Conservation (phyloP, 176 grass and related monocot genomes). For the Juncus effusus region DNA sequence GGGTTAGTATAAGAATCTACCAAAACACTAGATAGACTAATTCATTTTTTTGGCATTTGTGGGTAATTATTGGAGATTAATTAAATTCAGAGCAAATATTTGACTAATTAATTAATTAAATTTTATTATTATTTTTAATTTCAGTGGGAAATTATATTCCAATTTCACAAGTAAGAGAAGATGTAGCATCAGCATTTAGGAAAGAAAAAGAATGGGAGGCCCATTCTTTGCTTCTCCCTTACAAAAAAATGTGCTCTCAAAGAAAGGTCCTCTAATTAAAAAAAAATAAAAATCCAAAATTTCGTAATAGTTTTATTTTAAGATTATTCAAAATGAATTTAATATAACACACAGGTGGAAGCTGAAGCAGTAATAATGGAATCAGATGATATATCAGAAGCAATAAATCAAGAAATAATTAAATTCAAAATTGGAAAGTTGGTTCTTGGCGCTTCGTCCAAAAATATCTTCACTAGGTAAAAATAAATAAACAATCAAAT, state of each 20-base stretch:
- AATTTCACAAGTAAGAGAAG: constrained; percentile 65
- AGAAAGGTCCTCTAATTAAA: constrained; percentile 6
- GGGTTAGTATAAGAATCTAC: too few species aligned
- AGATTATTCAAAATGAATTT: neutral
- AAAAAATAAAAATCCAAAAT: neutral
- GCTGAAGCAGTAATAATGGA: constrained; percentile 73
- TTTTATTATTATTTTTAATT: neutral
- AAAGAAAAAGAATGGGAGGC: constrained; percentile 76
- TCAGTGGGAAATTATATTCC: constrained; percentile 85
- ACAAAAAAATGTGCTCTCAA: constrained; percentile 63
- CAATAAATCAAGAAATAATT: constrained; percentile 57
- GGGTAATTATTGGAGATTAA: too few species aligned
- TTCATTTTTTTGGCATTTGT: too few species aligned
- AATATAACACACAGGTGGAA: constrained; percentile 49
- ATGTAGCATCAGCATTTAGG: constrained; percentile 56
- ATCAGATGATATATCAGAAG: constrained; percentile 55
- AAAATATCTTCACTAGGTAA: constrained; percentile 70
- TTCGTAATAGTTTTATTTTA: neutral
- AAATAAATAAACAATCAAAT: constrained; percentile 11
- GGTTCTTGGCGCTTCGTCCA: constrained; percentile 61
- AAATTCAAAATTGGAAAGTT: constrained; percentile 66
- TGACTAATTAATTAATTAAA: neutral
- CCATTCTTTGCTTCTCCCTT: constrained; percentile 44
- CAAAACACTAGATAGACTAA: too few species aligned
- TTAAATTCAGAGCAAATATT: neutral